A percentile compares a stretch with the other conserved stretches of the same genome.
Evolutionary conservation across 352 stramenopile genomes (phyloP).

Genomic region (Phytophthora hybrid): DNA sequence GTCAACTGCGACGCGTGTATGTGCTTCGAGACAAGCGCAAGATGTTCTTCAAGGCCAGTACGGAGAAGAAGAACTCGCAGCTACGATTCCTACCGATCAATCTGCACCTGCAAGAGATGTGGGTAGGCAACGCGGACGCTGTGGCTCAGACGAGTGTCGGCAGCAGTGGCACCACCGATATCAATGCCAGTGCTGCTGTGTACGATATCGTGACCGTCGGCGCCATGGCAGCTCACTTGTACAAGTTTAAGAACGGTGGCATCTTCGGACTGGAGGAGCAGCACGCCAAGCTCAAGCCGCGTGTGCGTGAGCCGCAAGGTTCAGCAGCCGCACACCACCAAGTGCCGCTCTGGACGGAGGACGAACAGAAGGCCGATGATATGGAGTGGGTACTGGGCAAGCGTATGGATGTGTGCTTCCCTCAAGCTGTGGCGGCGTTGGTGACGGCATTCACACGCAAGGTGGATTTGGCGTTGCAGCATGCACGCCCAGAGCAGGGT

Average conservation of each 20-base stretch:
- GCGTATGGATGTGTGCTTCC: constrained; percentile 88
- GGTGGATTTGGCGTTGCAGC: constrained; percentile 78
- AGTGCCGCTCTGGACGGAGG: constrained; percentile 82
- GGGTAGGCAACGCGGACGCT: constrained; percentile 68
- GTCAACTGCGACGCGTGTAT: constrained; percentile 69
- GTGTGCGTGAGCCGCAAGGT: constrained; percentile 57
- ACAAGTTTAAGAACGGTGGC: constrained; percentile 91
- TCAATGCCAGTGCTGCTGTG: constrained; percentile 45
- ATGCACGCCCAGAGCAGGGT: constrained; percentile 51
- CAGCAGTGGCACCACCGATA: constrained; percentile 42
- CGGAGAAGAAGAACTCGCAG: constrained; percentile 84
- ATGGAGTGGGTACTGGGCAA: constrained; percentile 82
- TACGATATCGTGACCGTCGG: constrained; percentile 91
- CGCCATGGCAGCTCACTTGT: constrained; percentile 87
- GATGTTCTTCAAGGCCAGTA: constrained; percentile 89
- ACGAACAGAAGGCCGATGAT: constrained; percentile 83
- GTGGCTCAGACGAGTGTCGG: constrained; percentile 46
- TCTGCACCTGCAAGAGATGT: constrained; percentile 89
- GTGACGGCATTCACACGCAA: constrained; percentile 88
- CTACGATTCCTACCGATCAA: constrained; percentile 88
- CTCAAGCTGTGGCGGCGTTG: constrained; percentile 77
- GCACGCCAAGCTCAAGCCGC: constrained; percentile 73
- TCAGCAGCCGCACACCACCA: constrained; percentile 62
- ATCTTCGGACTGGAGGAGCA: constrained; percentile 81
- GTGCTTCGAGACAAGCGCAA: constrained; percentile 75